Conservation (phyloP, 23 red algal genomes). For the Chondrus crispus region DNA sequence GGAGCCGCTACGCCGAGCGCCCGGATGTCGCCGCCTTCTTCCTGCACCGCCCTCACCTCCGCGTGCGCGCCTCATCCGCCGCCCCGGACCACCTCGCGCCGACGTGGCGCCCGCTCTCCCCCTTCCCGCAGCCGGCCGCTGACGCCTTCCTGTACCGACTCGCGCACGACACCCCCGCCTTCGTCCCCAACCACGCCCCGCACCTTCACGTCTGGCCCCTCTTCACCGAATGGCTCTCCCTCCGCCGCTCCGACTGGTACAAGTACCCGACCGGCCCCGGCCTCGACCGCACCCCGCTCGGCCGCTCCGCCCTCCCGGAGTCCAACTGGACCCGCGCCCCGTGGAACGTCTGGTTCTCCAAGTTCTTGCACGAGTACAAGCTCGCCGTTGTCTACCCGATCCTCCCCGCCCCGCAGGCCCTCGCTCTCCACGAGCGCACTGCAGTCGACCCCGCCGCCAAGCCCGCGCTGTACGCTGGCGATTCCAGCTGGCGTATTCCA, state of each 20-base stretch:
- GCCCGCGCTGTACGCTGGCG: neutral
- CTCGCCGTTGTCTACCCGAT: neutral
- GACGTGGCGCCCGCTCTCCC: neutral
- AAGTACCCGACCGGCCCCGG: slow-evolving; percentile 25
- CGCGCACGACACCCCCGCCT: neutral
- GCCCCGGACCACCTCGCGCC: neutral
- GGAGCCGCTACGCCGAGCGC: neutral
- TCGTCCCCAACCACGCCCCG: neutral
- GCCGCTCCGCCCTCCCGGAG: neutral
- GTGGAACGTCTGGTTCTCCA: slow-evolving; percentile 61
- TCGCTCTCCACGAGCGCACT: neutral
- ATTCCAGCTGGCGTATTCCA: neutral
- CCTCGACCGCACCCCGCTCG: slow-evolving; percentile 27
- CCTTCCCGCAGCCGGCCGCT: neutral
- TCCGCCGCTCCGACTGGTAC: slow-evolving; percentile 45
- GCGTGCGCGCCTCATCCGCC: neutral
- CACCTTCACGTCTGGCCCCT: neutral
- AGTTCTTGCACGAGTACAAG: slow-evolving; percentile 44
- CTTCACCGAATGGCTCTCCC: slow-evolving; percentile 17
- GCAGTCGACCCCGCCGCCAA: no score
- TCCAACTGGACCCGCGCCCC: slow-evolving; percentile 24
- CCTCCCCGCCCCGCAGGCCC: neutral
- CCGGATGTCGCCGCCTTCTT: slow-evolving; percentile 25
- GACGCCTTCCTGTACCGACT: slow-evolving; percentile 26
- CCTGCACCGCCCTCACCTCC: neutral